phyloP scores from a whole-genome alignment of 306 rosid genomes.

The Vigna unguiculata region DNA sequence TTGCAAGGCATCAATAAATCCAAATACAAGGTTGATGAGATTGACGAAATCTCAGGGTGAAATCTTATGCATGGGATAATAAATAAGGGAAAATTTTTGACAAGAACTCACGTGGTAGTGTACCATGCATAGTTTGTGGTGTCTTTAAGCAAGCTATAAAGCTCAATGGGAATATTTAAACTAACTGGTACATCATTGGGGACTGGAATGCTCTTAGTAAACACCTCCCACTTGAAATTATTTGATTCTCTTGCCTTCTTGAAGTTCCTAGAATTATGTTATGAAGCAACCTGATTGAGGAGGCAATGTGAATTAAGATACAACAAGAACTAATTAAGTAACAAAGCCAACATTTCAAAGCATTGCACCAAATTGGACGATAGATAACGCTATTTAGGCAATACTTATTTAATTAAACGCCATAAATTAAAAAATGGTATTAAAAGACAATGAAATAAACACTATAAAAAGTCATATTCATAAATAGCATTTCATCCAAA shows the following conservation, averaged over 20 bases:
- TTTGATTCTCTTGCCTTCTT: conserved; percentile 46
- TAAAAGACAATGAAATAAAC: too few relatives aligned
- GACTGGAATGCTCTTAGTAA: conserved; percentile 63
- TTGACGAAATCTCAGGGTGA: too few relatives aligned
- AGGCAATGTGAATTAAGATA: conserved; percentile 23
- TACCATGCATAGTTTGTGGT: conserved; percentile 85
- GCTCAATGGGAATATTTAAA: conserved; percentile 56
- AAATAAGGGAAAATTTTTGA: not conserved
- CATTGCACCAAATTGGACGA: too few relatives aligned
- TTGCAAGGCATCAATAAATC: not conserved
- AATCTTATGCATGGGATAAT: not conserved
- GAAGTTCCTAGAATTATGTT: conserved; percentile 77
- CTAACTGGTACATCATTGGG: conserved; percentile 45
- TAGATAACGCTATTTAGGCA: too few relatives aligned
- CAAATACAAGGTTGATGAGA: not conserved
- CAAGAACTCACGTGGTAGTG: conserved; percentile 67
- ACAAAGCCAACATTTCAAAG: conserved; percentile 29
- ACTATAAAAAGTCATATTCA: too few relatives aligned
- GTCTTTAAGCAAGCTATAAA: conserved; percentile 75
- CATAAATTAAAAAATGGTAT: too few relatives aligned
- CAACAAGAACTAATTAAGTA: conserved; percentile 16
- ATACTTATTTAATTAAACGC: too few relatives aligned
- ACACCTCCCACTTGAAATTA: conserved; percentile 69
- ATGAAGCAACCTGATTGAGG: conserved; percentile 71
- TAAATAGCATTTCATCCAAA: too few relatives aligned